Conservation (phyloP, 169 alveolate genomes). For the Theileria equi region DNA sequence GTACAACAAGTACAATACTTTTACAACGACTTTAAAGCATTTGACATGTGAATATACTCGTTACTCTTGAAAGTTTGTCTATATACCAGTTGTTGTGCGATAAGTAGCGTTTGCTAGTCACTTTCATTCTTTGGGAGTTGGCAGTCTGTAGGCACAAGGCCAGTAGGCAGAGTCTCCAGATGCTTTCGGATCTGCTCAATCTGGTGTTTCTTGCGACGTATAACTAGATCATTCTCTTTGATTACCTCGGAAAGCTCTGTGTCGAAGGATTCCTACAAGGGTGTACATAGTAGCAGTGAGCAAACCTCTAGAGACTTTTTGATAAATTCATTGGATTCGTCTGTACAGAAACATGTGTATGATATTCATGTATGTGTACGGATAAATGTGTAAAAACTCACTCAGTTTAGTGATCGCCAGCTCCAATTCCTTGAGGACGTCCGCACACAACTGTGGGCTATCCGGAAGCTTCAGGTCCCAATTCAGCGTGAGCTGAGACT, state of each 20-base stretch:
- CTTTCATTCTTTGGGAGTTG: no score
- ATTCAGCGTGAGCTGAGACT: slow-evolving; percentile 34
- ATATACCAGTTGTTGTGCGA: no score
- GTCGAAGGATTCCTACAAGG: slow-evolving; percentile 23
- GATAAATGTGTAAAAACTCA: no score
- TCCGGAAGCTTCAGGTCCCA: slow-evolving; percentile 53
- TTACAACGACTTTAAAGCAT: slow-evolving; percentile 14
- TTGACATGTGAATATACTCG: not conserved
- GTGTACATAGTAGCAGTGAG: no score
- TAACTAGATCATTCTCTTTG: slow-evolving; percentile 50
- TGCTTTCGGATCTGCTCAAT: slow-evolving; percentile 32
- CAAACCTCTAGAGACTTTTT: slow-evolving; percentile 18
- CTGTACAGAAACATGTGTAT: not conserved
- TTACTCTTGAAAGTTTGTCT: not conserved
- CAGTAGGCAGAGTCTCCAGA: slow-evolving; percentile 1
- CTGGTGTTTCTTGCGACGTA: slow-evolving; percentile 48
- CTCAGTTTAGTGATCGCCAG: slow-evolving; percentile 42
- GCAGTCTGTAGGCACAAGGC: not conserved
- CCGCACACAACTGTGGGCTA: slow-evolving; percentile 35
- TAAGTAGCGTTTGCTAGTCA: no score
- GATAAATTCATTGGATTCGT: slow-evolving; percentile 50
- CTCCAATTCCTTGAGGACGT: slow-evolving; percentile 18
- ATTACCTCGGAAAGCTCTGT: slow-evolving; percentile 18
- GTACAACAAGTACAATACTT: slow-evolving; percentile 13
- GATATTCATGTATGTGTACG: not conserved